Conservation (phyloP, 2,329 filamentous ascomycete genomes). For the Diplodia sapinea region DNA sequence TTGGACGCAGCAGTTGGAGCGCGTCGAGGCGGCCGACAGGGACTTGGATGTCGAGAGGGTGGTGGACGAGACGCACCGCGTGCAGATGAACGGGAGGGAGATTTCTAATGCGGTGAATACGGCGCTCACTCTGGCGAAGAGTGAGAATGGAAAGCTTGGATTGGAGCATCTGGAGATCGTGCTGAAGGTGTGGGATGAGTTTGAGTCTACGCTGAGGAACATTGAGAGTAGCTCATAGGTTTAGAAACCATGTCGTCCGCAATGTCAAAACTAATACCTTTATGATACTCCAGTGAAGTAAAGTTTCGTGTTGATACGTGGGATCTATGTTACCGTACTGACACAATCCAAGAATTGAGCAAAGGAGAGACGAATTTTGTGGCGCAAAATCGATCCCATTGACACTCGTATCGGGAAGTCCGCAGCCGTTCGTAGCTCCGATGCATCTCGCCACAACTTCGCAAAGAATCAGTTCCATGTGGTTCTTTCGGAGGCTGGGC, state of each 20-base stretch:
- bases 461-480: too few relatives aligned
- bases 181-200: conserved; percentile 31
- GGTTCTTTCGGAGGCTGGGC: too few relatives aligned
- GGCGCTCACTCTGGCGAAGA: conserved; percentile 35
- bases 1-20: conserved; percentile 39
- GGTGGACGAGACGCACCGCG: conserved; percentile 45
- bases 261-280: too few relatives aligned
- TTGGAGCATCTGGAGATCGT: conserved; percentile 32
- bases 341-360: too few relatives aligned
- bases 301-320: too few relatives aligned
- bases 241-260: neutral
- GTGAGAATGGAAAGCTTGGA: neutral
- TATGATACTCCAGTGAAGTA: too few relatives aligned
- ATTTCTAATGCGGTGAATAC: conserved; percentile 15
- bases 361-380: too few relatives aligned
- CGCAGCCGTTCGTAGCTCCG: too few relatives aligned
- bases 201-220: conserved; percentile 17
- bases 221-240: conserved; percentile 4
- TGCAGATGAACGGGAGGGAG: conserved; percentile 34
- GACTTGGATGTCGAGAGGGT: conserved; percentile 45
- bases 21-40: neutral
- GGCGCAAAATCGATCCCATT: too few relatives aligned
- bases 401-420: too few relatives aligned
- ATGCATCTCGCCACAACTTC: too few relatives aligned
- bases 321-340: too few relatives aligned